Percentiles rank a stretch among this genome's conserved stretches.
Evolutionary conservation across 768 basidiomycete species (phyloP).

Genomic region (Mycena belliarum): DNA sequence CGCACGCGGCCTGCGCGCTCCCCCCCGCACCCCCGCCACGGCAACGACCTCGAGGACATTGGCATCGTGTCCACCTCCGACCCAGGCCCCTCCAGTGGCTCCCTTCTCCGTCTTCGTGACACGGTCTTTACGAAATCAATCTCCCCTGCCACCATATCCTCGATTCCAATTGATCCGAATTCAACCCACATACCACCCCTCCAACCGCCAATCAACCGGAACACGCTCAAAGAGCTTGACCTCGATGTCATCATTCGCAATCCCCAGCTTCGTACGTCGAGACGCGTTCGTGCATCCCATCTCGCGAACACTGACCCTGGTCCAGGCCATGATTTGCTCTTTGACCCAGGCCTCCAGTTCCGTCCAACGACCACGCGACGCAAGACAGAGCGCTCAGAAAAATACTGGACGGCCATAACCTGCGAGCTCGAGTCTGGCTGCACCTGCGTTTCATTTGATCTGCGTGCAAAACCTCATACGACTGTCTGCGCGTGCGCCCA

Average conservation of each 20-base stretch:
- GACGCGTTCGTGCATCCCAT: constrained; percentile 13
- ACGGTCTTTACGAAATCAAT: constrained; percentile 33
- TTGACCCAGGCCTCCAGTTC: constrained; percentile 84
- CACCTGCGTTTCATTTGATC: constrained; percentile 79
- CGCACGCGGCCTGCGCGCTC: constrained; percentile 27
- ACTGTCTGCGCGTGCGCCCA: constrained; percentile 58
- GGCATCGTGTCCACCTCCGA: constrained; percentile 42
- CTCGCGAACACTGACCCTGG: constrained; percentile 20
- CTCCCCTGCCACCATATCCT: constrained; percentile 30
- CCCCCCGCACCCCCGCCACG: constrained; percentile 34
- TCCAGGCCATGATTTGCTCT: constrained; percentile 85
- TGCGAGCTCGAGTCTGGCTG: constrained; percentile 81
- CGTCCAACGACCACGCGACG: constrained; percentile 73
- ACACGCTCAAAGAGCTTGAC: constrained; percentile 84
- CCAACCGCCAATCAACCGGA: constrained; percentile 77
- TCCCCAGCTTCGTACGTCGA: constrained; percentile 81
- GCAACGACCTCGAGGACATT: constrained; percentile 48
- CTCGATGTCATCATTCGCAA: constrained; percentile 83
- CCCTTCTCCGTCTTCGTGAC: constrained; percentile 35
- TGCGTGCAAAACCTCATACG: constrained; percentile 52
- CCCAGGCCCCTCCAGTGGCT: constrained; percentile 49
- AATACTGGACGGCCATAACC: constrained; percentile 82
- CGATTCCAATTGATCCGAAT: constrained; percentile 43
- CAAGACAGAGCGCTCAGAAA: constrained; percentile 71
- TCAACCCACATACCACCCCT: constrained; percentile 65